Evolutionary conservation across 805 yeast species (phyloP).

Genomic region (Wickerhamomyces chambardii): DNA sequence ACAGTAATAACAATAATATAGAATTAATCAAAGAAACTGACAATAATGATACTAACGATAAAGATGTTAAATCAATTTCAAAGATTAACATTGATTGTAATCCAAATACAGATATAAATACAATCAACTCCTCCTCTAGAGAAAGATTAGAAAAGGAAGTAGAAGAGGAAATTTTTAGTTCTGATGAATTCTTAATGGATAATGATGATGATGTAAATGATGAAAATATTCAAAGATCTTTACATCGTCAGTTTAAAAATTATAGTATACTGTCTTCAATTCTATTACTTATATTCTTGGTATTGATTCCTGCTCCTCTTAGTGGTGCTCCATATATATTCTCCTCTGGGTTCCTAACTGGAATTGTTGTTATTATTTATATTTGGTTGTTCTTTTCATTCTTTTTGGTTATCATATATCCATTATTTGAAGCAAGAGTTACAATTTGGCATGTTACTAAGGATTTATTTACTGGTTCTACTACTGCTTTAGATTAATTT

Average conservation of each 20-base stretch:
- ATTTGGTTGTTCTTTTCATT: slow-evolving; percentile 27
- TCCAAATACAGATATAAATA: too few species aligned
- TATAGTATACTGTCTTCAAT: slow-evolving; percentile 17
- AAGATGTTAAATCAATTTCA: too few species aligned
- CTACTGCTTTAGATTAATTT: too few species aligned
- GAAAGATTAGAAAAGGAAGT: too few species aligned
- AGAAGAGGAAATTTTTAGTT: too few species aligned
- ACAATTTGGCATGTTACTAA: not conserved
- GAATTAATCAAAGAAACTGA: too few species aligned
- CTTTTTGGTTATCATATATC: slow-evolving; percentile 20
- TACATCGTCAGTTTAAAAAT: slow-evolving; percentile 22
- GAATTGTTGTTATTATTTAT: slow-evolving; percentile 20
- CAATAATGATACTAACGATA: too few species aligned
- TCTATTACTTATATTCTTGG: slow-evolving; percentile 15
- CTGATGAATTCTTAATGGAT: too few species aligned
- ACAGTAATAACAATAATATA: too few species aligned
- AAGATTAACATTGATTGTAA: too few species aligned
- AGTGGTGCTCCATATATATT: slow-evolving; percentile 25
- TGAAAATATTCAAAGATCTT: slow-evolving; percentile 5
- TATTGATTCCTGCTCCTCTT: slow-evolving; percentile 26
- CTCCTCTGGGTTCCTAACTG: slow-evolving; percentile 22
- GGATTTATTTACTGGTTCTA: not conserved
- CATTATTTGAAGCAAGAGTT: slow-evolving; percentile 19
- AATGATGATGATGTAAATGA: not conserved
- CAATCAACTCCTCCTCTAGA: too few species aligned